These are phyloP conservation scores for Cyanidium caldarium DNA, from an alignment of 23 red algal genomes.

Conservation along the genomic window DNA sequence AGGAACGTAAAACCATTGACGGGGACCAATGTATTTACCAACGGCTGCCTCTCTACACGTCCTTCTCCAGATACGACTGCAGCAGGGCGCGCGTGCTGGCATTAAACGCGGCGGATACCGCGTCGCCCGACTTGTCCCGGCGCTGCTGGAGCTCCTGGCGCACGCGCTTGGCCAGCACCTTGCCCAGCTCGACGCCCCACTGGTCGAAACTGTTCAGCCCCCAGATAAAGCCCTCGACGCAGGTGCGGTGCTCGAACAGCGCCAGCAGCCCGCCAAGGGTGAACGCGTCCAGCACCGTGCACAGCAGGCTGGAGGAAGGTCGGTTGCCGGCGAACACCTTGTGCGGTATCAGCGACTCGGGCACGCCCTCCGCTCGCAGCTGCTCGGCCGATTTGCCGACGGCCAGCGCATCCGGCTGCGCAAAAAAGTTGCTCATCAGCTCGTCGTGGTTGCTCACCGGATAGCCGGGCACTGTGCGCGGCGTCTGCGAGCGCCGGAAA, in stretches of 20 bases:
- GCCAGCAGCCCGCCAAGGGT: constrained; percentile 58
- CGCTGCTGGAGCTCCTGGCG: constrained; percentile 15
- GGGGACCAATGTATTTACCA: too few relatives aligned
- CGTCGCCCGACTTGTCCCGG: neutral
- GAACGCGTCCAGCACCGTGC: constrained; percentile 36
- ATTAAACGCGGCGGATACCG: neutral
- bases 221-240: constrained; percentile 92
- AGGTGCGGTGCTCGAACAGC: constrained; percentile 89
- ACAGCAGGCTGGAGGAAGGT: constrained; percentile 40
- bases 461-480: constrained; percentile 33
- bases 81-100: neutral
- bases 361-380: constrained; percentile 50
- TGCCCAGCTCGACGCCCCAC: constrained; percentile 97
- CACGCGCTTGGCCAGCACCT: constrained; percentile 78
- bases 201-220: constrained; percentile 97
- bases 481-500: constrained; percentile 49
- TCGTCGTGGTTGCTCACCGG: constrained; percentile 92
- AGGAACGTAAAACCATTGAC: too few relatives aligned
- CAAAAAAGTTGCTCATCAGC: constrained; percentile 96
- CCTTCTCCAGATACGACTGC: neutral
- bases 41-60: too few relatives aligned
- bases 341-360: constrained; percentile 67
- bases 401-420: constrained; percentile 87
- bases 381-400: constrained; percentile 76
- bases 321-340: constrained; percentile 75